Percentiles rank a stretch among this genome's conserved stretches.
Evolutionary conservation across 1,139 yeast species (phyloP).

Genomic region (Magnusiomyces fungicola): DNA sequence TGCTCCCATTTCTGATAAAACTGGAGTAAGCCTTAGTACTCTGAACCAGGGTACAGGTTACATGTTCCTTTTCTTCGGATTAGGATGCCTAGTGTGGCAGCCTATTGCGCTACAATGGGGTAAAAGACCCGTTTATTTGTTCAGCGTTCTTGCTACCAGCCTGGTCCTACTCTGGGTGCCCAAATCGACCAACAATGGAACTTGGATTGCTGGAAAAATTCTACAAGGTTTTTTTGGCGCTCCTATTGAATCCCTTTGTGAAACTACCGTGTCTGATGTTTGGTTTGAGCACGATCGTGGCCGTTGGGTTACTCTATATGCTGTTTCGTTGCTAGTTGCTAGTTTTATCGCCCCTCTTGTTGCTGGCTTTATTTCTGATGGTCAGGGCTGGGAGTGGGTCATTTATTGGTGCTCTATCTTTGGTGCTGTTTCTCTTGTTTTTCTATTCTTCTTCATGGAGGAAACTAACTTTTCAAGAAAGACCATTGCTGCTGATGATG

Average conservation of each 20-base stretch:
- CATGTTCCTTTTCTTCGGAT: conserved; percentile 41
- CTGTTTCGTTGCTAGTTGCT: conserved; percentile 69
- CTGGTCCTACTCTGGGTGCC: conserved; percentile 30
- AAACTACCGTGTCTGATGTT: conserved; percentile 33
- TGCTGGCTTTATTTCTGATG: conserved; percentile 59
- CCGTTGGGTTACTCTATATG: conserved; percentile 65
- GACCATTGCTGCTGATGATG: conserved; percentile 20
- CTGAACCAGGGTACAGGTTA: conserved; percentile 48
- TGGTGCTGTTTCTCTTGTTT: conserved; percentile 48
- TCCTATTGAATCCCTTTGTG: conserved; percentile 51
- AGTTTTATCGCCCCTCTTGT: conserved; percentile 71
- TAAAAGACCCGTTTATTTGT: conserved; percentile 43
- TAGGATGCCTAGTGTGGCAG: conserved; percentile 45
- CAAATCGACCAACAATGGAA: conserved; percentile 23
- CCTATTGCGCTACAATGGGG: conserved; percentile 50
- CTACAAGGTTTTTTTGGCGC: conserved; percentile 46
- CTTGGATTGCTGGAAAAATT: conserved; percentile 38
- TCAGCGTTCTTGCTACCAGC: conserved; percentile 34
- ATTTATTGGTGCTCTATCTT: conserved; percentile 74
- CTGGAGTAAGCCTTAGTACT: conserved; percentile 37
- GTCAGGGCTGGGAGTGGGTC: conserved; percentile 66
- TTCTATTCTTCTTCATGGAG: conserved; percentile 53
- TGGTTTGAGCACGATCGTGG: conserved; percentile 76
- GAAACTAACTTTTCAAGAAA: conserved; percentile 64
- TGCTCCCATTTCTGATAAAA: conserved; percentile 36